Evolutionary conservation across 306 rosid species (phyloP).

Genomic region (Cyclanthera cordifolia): DNA sequence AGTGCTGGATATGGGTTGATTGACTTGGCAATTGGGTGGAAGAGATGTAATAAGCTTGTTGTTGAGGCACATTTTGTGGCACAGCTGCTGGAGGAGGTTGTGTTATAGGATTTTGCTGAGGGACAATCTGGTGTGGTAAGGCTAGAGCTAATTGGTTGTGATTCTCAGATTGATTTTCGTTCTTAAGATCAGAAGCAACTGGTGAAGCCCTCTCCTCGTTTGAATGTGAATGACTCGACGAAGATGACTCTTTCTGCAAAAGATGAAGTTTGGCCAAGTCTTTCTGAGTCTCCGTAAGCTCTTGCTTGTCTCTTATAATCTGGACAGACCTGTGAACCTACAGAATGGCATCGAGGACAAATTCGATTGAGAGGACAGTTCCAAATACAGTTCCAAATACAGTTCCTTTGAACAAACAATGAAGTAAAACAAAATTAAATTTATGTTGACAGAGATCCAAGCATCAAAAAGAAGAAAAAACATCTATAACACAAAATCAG

Average conservation of each 20-base stretch:
- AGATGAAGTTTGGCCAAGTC: slow-evolving; percentile 91
- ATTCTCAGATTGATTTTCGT: slow-evolving; percentile 48
- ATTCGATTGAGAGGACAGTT: not conserved
- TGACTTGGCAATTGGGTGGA: slow-evolving; percentile 46
- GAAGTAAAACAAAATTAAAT: not conserved
- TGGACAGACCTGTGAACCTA: slow-evolving; percentile 93
- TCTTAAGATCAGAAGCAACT: slow-evolving; percentile 38
- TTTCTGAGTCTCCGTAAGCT: slow-evolving; percentile 84
- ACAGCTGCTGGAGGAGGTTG: slow-evolving; percentile 41
- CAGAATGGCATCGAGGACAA: not conserved
- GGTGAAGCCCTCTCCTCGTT: slow-evolving; percentile 70
- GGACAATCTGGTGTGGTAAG: slow-evolving; percentile 60
- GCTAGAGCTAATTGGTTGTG: slow-evolving; percentile 82
- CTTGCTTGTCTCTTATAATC: slow-evolving; percentile 93
- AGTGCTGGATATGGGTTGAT: slow-evolving; percentile 38
- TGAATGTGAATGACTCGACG: slow-evolving; percentile 62
- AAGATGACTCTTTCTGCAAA: slow-evolving; percentile 73
- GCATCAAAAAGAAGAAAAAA: not conserved
- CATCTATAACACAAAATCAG: not conserved
- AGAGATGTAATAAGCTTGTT: slow-evolving; percentile 59
- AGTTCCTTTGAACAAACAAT: not conserved
- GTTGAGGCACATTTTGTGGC: slow-evolving; percentile 47
- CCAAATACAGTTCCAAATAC: not conserved
- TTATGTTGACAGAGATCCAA: not conserved
- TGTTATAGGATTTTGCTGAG: slow-evolving; percentile 42